These are phyloP conservation scores for Persicaria maculosa DNA, from an alignment of 148 eudicot species.

Conservation along the genomic window DNA sequence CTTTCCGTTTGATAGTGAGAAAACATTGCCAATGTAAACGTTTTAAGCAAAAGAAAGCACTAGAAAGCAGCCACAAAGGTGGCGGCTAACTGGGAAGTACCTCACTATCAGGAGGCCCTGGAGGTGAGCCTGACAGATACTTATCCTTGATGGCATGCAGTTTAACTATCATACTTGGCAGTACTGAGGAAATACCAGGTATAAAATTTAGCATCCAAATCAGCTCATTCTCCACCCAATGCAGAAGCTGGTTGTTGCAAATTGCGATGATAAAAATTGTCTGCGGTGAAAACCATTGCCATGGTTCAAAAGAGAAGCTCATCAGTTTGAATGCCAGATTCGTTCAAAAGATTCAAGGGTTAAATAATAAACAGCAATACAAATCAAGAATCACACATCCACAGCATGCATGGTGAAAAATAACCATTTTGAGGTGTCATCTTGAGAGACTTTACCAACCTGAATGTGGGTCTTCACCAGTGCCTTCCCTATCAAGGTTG, in stretches of 20 bases:
- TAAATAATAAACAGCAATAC: background rate
- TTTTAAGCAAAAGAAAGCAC: background rate
- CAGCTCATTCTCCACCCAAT: conserved; percentile 90
- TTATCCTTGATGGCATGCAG: conserved; percentile 75
- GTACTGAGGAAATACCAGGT: conserved; percentile 59
- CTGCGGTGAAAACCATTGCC: conserved; percentile 32
- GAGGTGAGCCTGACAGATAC: conserved; percentile 61
- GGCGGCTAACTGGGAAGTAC: conserved; percentile 21
- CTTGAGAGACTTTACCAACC: conserved; percentile 31
- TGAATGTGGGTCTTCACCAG: conserved; percentile 92
- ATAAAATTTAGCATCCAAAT: conserved; percentile 74
- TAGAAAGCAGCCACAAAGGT: background rate
- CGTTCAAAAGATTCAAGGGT: background rate
- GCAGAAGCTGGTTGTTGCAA: conserved; percentile 92
- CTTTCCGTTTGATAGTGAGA: background rate
- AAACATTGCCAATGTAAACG: background rate
- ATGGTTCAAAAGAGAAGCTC: background rate
- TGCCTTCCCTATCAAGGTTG: conserved; percentile 88
- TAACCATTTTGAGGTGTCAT: background rate
- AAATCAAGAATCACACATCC: background rate
- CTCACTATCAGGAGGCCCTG: conserved; percentile 50
- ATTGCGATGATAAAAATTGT: conserved; percentile 82
- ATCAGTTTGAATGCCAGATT: conserved; percentile 13
- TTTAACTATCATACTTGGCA: conserved; percentile 56
- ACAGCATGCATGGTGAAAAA: background rate